Percentiles rank a stretch among this genome's conserved stretches.
phyloP scores from a whole-genome alignment of 2,329 filamentous ascomycete species.

The Kalaharituber pfeilii region DNA sequence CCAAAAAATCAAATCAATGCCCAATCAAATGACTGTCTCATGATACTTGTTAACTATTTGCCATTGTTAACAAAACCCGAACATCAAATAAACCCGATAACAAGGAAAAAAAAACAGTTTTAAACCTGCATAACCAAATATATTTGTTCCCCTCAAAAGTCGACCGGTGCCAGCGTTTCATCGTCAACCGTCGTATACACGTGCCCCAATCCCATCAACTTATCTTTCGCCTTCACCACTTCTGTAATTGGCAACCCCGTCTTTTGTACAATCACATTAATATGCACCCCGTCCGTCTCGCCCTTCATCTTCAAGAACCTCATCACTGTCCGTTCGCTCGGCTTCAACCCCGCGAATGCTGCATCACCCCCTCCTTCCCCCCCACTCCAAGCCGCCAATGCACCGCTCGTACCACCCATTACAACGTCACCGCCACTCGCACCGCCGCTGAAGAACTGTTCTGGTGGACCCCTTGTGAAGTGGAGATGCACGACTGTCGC shows the following conservation, averaged over 20 bases:
- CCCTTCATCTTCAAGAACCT: slow-evolving; percentile 48
- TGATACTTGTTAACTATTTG: too few species aligned
- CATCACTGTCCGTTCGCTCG: slow-evolving; percentile 51
- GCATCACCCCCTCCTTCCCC: slow-evolving; percentile 25
- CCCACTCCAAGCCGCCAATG: slow-evolving; percentile 9
- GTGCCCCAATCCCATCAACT: slow-evolving; percentile 53
- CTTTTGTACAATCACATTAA: slow-evolving; percentile 54
- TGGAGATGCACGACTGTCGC: slow-evolving; percentile 74
- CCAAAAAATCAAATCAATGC: too few species aligned
- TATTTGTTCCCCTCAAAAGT: slow-evolving; percentile 13
- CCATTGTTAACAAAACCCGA: too few species aligned
- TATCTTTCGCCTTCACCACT: slow-evolving; percentile 61
- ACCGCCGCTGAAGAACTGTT: slow-evolving; percentile 23
- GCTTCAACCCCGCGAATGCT: slow-evolving; percentile 32
- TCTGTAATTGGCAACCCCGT: slow-evolving; percentile 50
- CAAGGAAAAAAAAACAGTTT: too few species aligned
- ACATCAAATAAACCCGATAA: too few species aligned
- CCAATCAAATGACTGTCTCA: too few species aligned
- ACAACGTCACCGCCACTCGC: slow-evolving; percentile 23
- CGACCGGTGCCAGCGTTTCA: slow-evolving; percentile 21
- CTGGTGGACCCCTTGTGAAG: slow-evolving; percentile 52
- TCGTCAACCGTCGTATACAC: slow-evolving; percentile 64
- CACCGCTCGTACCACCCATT: slow-evolving; percentile 27
- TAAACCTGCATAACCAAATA: too few species aligned
- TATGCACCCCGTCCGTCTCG: slow-evolving; percentile 66